phyloP scores from a whole-genome alignment of 2,329 filamentous ascomycete species.

The Westerdykella ornata region DNA sequence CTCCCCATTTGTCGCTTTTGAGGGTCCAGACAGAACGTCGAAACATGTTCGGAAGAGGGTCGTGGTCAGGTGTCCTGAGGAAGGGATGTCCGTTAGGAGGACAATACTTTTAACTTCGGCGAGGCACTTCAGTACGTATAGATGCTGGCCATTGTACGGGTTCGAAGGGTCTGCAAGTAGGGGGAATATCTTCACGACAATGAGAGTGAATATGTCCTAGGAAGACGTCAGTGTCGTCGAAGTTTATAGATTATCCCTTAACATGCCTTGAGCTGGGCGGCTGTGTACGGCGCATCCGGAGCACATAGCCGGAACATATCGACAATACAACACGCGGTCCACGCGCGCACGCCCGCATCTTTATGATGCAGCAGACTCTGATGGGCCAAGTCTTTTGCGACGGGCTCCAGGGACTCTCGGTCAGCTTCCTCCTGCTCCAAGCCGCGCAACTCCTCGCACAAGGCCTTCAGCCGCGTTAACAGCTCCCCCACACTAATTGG shows the following conservation, averaged over 20 bases:
- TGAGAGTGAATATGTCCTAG: conserved; percentile 87
- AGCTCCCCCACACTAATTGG: conserved; percentile 79
- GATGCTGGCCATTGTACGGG: conserved; percentile 87
- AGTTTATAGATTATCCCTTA: background rate
- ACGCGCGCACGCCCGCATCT: conserved; percentile 87
- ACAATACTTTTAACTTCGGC: conserved; percentile 92
- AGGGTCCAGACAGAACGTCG: conserved; percentile 76
- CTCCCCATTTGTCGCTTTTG: conserved; percentile 68
- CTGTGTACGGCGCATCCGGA: conserved; percentile 89
- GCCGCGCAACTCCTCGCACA: conserved; percentile 75
- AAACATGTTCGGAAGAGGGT: conserved; percentile 81
- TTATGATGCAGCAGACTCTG: conserved; percentile 82
- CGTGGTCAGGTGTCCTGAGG: conserved; percentile 66
- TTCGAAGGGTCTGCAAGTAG: conserved; percentile 79
- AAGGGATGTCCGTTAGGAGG: conserved; percentile 79
- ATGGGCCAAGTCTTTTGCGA: conserved; percentile 77
- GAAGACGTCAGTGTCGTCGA: conserved; percentile 8
- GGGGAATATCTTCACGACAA: conserved; percentile 76
- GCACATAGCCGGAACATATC: conserved; percentile 90
- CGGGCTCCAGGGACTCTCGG: conserved; percentile 71
- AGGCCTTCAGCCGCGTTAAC: conserved; percentile 68
- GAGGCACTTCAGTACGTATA: conserved; percentile 82
- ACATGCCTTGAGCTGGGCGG: conserved; percentile 77
- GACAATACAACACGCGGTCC: conserved; percentile 79
- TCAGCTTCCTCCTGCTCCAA: conserved; percentile 84